Conservation (phyloP, 2,329 filamentous ascomycete genomes). For the Cryphonectria nitschkei region DNA sequence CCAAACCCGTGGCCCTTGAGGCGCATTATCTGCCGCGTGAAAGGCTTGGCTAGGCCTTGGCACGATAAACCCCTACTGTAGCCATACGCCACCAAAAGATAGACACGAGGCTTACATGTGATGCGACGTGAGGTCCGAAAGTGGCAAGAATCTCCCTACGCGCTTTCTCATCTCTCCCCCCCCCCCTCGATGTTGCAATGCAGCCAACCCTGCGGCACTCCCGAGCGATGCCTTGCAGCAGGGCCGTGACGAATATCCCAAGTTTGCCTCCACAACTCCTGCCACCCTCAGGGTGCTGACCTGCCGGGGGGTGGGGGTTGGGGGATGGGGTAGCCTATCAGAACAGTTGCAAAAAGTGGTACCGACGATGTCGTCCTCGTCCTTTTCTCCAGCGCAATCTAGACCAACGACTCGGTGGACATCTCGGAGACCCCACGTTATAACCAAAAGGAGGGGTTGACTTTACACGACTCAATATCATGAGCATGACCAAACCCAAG, state of each 20-base stretch:
- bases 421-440: not conserved
- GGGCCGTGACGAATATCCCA: not conserved
- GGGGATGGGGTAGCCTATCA: not conserved
- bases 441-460: not conserved
- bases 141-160: not conserved
- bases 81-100: not conserved
- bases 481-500: not conserved
- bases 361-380: not conserved
- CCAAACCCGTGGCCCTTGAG: not conserved
- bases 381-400: not conserved
- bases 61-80: not conserved
- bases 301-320: not conserved
- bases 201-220: not conserved
- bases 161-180: not conserved
- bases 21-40: not conserved
- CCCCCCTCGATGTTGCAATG: slow-evolving; percentile 1
- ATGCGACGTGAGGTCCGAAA: not conserved
- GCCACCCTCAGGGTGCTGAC: not conserved
- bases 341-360: not conserved
- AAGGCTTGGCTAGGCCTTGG: slow-evolving; percentile 1
- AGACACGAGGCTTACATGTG: not conserved
- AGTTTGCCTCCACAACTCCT: not conserved
- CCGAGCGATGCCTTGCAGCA: not conserved
- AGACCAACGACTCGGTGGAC: not conserved
- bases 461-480: not conserved